phyloP scores from a whole-genome alignment of 495 filamentous ascomycete genomes.

The Mytilinidion resinicola region DNA sequence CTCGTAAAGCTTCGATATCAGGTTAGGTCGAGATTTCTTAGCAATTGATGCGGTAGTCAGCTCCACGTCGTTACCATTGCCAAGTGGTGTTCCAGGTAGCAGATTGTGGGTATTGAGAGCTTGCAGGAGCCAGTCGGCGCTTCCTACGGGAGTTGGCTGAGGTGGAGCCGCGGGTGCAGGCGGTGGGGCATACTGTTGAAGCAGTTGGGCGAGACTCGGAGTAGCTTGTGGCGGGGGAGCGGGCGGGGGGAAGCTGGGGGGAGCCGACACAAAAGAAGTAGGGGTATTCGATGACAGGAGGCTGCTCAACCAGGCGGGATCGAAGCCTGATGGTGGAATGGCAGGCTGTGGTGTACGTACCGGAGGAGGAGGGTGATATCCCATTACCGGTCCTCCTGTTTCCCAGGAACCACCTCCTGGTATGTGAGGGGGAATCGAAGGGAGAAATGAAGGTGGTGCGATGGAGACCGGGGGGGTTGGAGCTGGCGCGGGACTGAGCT shows the following conservation, averaged over 20 bases:
- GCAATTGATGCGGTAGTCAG: slow-evolving; percentile 66
- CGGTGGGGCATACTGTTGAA: slow-evolving; percentile 11
- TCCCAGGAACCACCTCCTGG: slow-evolving; percentile 27
- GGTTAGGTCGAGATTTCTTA: slow-evolving; percentile 66
- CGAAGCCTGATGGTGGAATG: slow-evolving; percentile 6
- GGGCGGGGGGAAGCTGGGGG: slow-evolving; percentile 25
- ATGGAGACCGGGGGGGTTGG: slow-evolving; percentile 16
- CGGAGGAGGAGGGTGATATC: slow-evolving; percentile 6
- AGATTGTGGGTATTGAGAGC: slow-evolving; percentile 11
- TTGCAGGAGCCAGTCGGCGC: slow-evolving; percentile 20
- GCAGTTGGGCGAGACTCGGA: slow-evolving; percentile 15
- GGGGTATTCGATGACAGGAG: slow-evolving; percentile 7
- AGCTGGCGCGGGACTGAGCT: slow-evolving; percentile 45
- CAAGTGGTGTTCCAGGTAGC: neutral
- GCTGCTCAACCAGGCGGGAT: slow-evolving; percentile 33
- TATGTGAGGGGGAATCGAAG: slow-evolving; percentile 6
- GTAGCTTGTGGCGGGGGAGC: slow-evolving; percentile 34
- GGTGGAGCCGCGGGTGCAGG: slow-evolving; percentile 4
- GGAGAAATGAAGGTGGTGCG: slow-evolving; percentile 2
- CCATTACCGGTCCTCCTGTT: slow-evolving; percentile 13
- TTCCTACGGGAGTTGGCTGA: slow-evolving; percentile 4
- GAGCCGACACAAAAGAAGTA: slow-evolving; percentile 5
- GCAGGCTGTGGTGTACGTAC: slow-evolving; percentile 16
- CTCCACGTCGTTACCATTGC: slow-evolving; percentile 51
- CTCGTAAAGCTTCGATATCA: slow-evolving; percentile 70